phyloP scores from a whole-genome alignment of 495 filamentous ascomycete genomes.

The Podospora comata region DNA sequence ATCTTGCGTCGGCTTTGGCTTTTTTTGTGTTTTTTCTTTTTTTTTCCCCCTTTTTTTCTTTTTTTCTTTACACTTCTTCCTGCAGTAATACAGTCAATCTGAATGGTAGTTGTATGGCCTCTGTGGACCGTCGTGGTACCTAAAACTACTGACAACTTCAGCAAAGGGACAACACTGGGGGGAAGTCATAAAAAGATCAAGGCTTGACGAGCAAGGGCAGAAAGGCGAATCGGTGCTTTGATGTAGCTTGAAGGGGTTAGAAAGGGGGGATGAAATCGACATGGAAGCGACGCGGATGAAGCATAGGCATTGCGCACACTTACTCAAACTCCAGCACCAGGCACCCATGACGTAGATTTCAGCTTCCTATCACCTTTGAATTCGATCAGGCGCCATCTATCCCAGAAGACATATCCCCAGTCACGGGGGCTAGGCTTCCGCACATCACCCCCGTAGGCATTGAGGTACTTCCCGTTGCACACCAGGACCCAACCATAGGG shows the following conservation, averaged over 20 bases:
- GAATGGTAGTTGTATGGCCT: too few relatives aligned
- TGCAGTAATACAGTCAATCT: too few relatives aligned
- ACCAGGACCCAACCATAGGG: not conserved
- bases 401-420: not conserved
- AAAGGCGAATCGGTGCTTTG: not conserved
- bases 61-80: too few relatives aligned
- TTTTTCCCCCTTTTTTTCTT: too few relatives aligned
- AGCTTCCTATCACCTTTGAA: not conserved
- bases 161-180: too few relatives aligned
- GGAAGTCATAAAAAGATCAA: not conserved
- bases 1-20: too few relatives aligned
- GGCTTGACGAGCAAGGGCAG: not conserved
- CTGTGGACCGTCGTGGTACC: too few relatives aligned
- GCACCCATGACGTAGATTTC: not conserved
- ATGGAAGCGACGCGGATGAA: not conserved
- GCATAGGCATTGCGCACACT: not conserved
- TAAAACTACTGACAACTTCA: too few relatives aligned
- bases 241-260: not conserved
- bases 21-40: too few relatives aligned
- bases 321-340: not conserved
- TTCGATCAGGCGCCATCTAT: not conserved
- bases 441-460: not conserved
- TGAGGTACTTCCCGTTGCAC: not conserved
- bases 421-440: not conserved
- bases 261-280: not conserved